Base-by-base conservation (phyloP, 148 eudicot genomes). In the Chenopodium album region DNA sequence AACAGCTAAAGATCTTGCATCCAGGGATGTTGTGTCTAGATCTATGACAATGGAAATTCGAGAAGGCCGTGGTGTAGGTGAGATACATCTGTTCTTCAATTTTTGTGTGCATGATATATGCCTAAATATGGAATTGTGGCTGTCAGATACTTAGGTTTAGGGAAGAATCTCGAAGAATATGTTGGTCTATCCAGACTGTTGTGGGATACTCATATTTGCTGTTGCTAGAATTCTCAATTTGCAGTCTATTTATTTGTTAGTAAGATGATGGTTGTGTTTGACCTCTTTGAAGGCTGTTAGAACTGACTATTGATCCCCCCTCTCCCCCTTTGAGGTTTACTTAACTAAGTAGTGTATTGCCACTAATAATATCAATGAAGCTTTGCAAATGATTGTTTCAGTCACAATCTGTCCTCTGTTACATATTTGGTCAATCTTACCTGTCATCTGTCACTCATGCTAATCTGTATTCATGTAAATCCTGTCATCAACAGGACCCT, bases 21-120 rank as follows among this genome's bases (percentile, higher is more conserved):
- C 99, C 41, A 89, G 99, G 80, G 99, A 96, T 79, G 92, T 96
- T 75, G 99, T 96, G 81, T 96, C 98, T 19, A 90, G 99, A 83
- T 96, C 98, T 70, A 96, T 96, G 99, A 96, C 99, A 22, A 94
- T 96, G 99, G 99, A 96, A 87, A 96, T 96, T 79, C 92, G 98
- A 60, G 99, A 96, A 88, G 99, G 99, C 23, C 99, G 99, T 88
- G 99, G 99, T 87, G 99, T 96, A 74, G 99, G 99, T 96, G 91
- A 79, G 91, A 76, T 62, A 62, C 3, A n/a, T 48, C 20, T 14
- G 64, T 29, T 32, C 20, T 73, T 1, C n/a, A 17, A 76, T 1
- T 28, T 83, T 44, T 4, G 71, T 71, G 50, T 68, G 60, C 71
- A 26, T 74, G 4, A 48, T 52, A 2, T 74, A 17, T 9, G 8